Percentiles rank a stretch among this genome's conserved stretches.
Evolutionary conservation across 1,284 basidiomycete genomes (phyloP).

Genomic region (Cerioporus squamosus): DNA sequence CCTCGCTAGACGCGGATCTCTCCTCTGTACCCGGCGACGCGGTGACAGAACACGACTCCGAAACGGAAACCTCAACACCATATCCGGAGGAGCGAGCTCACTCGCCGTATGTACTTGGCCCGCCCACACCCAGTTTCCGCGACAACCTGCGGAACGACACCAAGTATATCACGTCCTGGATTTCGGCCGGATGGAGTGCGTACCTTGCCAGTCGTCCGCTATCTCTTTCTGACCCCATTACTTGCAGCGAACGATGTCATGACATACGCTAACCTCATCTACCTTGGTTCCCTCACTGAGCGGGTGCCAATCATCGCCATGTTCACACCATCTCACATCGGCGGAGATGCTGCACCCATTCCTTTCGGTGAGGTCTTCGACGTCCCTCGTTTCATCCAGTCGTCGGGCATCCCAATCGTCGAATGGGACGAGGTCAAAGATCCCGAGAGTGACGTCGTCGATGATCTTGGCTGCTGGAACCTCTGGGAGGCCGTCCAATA

Average conservation of each 20-base stretch:
- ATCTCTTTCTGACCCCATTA: slow-evolving; percentile 1
- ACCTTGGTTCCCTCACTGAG: slow-evolving; percentile 64
- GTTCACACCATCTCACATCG: slow-evolving; percentile 71
- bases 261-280: slow-evolving; percentile 73
- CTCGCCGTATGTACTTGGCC: slow-evolving; percentile 43
- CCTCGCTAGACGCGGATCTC: slow-evolving; percentile 17
- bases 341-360: slow-evolving; percentile 43
- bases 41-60: not conserved
- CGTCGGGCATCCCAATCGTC: slow-evolving; percentile 41
- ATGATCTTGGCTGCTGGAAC: slow-evolving; percentile 76
- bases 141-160: slow-evolving; percentile 60
- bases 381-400: slow-evolving; percentile 40
- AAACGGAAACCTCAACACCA: not conserved
- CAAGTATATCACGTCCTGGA: slow-evolving; percentile 71
- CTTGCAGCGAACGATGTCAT: slow-evolving; percentile 69
- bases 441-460: slow-evolving; percentile 38
- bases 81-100: slow-evolving; percentile 11
- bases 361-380: slow-evolving; percentile 49
- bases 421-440: slow-evolving; percentile 50
- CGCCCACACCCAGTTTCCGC: slow-evolving; percentile 59
- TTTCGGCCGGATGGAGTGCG: slow-evolving; percentile 73
- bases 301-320: slow-evolving; percentile 67
- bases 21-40: not conserved
- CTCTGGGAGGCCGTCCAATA: slow-evolving; percentile 58
- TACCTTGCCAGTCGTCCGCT: slow-evolving; percentile 6